Percentiles rank a stretch among this genome's conserved stretches.
Evolutionary conservation across 352 stramenopile species (phyloP).

Genomic region (Phytophthora rubi): DNA sequence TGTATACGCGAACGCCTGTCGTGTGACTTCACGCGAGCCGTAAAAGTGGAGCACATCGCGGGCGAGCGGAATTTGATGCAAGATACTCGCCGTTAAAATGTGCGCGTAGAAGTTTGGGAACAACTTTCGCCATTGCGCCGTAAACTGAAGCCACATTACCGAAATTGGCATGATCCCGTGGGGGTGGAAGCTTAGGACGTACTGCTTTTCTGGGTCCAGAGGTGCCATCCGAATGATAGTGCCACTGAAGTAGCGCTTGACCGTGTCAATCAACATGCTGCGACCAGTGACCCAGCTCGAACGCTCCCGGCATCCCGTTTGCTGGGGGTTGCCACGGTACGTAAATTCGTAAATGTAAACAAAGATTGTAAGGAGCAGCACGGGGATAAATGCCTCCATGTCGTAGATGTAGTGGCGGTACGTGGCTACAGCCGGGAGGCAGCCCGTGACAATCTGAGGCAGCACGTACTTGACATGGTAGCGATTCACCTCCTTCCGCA

Average conservation of each 20-base stretch:
- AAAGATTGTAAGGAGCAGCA: slow-evolving; percentile 53
- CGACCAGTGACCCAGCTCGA: slow-evolving; percentile 44
- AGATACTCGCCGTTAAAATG: slow-evolving; percentile 76
- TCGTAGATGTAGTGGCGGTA: slow-evolving; percentile 61
- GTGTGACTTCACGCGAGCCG: slow-evolving; percentile 76
- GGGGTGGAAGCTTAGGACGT: slow-evolving; percentile 81
- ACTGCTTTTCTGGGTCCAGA: slow-evolving; percentile 65
- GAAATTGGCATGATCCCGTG: slow-evolving; percentile 83
- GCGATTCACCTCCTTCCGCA: slow-evolving; percentile 50
- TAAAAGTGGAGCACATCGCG: slow-evolving; percentile 82
- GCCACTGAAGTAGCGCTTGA: slow-evolving; percentile 72
- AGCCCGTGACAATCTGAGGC: slow-evolving; percentile 42
- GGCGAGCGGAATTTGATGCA: slow-evolving; percentile 81
- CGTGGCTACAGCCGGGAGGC: slow-evolving; percentile 50
- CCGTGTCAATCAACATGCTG: slow-evolving; percentile 61
- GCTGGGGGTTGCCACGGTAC: slow-evolving; percentile 69
- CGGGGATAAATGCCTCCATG: slow-evolving; percentile 47
- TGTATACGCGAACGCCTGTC: slow-evolving; percentile 57
- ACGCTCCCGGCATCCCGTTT: slow-evolving; percentile 64
- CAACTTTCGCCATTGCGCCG: slow-evolving; percentile 60
- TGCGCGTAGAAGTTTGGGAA: slow-evolving; percentile 75
- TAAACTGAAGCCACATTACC: slow-evolving; percentile 84
- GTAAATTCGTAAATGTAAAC: slow-evolving; percentile 76
- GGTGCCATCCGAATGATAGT: slow-evolving; percentile 62
- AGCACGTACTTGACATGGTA: slow-evolving; percentile 67